Base-by-base conservation (phyloP, 1,284 basidiomycete genomes). In the Macrocystidia cucumis region DNA sequence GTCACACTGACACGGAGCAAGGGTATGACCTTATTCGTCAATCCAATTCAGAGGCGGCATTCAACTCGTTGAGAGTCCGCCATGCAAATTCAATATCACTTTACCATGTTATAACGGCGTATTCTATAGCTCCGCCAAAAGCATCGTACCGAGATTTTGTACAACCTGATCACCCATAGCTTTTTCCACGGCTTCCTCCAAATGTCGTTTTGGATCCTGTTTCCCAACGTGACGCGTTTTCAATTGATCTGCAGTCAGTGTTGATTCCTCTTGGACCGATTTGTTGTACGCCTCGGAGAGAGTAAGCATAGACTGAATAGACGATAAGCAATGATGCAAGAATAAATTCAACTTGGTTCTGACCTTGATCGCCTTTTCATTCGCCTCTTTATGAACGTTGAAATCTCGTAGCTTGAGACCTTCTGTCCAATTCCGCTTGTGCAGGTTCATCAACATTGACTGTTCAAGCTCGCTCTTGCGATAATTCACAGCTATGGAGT, bases 341-440 rank as follows among this genome's bases (percentile, higher is more conserved):
- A 23, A 40, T 39, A 40, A 38, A 34, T 9, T 13, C 14, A 20
- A 3, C 29, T n/a, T n/a, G n/a, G n/a, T n/a, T n/a, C 67, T 34
- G 48, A 92, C 91, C 74, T 93, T 91, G 64, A 97, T 90, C 26
- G 88, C 81, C 52, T 80, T 82, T 62, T 96, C 91, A 52, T 96
- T 96, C 21, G 65, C 67, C 58, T 87, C 76, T 52, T 90, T 89
- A 59, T 91, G 85, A 37, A 73, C 60, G 59, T 86, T 76, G 62
- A 96, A 96, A 61, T 97, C 91, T 38, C 79, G 73, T 51, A 97
- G 55, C 57, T 86, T 90, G 46, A 98, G 67, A 2, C 92, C 93
- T 59, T 97, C 91, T 5, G 93, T 97, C 92, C 92, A 98, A 52
- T 95, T 93, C 50, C 91, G 74, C 61, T 96, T 97, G 67, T 97